Evolutionary conservation across 306 rosid genomes (phyloP).

Genomic region (Cucurbita ficifolia): DNA sequence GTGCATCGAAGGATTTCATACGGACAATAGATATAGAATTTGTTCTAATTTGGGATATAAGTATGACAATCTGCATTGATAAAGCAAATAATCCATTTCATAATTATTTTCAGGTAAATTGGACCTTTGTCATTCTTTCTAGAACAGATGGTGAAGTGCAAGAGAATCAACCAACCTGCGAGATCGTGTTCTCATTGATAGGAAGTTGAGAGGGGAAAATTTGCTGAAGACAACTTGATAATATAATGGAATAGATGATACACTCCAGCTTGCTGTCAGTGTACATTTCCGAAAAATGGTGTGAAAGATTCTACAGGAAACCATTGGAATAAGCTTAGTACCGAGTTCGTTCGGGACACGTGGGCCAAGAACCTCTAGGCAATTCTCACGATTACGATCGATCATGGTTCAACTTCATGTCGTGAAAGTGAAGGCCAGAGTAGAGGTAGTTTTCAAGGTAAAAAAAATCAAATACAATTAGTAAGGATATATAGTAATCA

Average conservation of each 20-base stretch:
- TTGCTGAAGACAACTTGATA: constrained; percentile 46
- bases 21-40: constrained; percentile 74
- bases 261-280: constrained; percentile 63
- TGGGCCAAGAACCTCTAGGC: too few species aligned
- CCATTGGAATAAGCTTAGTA: constrained; percentile 9
- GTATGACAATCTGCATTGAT: constrained; percentile 47
- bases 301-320: constrained; percentile 59
- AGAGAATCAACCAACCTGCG: constrained; percentile 46
- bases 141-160: not conserved
- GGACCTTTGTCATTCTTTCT: not conserved
- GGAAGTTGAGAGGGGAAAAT: constrained; percentile 23
- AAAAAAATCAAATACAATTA: not conserved
- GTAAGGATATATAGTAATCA: constrained; percentile 8
- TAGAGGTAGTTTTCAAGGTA: constrained; percentile 8
- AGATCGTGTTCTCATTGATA: constrained; percentile 29
- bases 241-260: constrained; percentile 48
- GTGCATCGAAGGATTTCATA: constrained; percentile 46
- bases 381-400: too few species aligned
- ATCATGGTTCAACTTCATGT: too few species aligned
- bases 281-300: constrained; percentile 37
- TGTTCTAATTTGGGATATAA: constrained; percentile 74
- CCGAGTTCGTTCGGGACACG: too few species aligned
- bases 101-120: not conserved
- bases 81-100: constrained; percentile 14
- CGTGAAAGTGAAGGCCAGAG: not conserved